Evolutionary conservation across 164 flowering plant genomes (phyloP), one percentile per base, ranked within the genome.

Genomic region (Pachysandra terminalis): DNA sequence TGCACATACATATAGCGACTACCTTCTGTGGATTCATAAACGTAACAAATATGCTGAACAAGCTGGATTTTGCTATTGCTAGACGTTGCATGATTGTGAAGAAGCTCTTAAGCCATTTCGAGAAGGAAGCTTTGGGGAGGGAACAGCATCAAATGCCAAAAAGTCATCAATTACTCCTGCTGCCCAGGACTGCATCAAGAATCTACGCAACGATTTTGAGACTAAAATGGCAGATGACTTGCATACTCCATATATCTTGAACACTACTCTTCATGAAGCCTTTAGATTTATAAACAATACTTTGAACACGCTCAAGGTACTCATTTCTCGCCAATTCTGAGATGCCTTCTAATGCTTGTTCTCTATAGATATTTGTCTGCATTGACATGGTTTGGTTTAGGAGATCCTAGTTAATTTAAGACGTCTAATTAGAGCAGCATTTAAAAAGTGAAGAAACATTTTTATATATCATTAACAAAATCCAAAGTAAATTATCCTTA

Each of bases 51-150:
- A 2, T 56, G 51, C 22, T 54, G 59, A 49, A 3, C 21, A 25
- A 41, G 23, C 53, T 59, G 27, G 28, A 53, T 27, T 4, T 26
- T 13, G 21, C 75, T 64, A 9, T 72, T 75, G 51, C 37, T 75
- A 92, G 99, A 89, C 99, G 40, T 74, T 95, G 76, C 75, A 71
- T 70, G 97, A 92, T 68, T 87, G 88, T 76, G 83, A 86, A 70
- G 90, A 81, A 61, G 87, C 84, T 56, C 61, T 89, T 48, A 68
- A 72, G 13, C 71, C 72, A 59, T 74, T 68, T 71, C 78, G 56
- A 68, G 87, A 84, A 71, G 86, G 23, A 63, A 78, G 26, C 70
- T 64, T 52, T 15, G 70, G 72, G 59, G 84, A 75, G 37, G 75
- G 63, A 52, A 25, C 66, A 17, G 74, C 69, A 49, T 68, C 74